Conservation (phyloP, 1,284 basidiomycete genomes). For the Naganishia liquefaciens region DNA sequence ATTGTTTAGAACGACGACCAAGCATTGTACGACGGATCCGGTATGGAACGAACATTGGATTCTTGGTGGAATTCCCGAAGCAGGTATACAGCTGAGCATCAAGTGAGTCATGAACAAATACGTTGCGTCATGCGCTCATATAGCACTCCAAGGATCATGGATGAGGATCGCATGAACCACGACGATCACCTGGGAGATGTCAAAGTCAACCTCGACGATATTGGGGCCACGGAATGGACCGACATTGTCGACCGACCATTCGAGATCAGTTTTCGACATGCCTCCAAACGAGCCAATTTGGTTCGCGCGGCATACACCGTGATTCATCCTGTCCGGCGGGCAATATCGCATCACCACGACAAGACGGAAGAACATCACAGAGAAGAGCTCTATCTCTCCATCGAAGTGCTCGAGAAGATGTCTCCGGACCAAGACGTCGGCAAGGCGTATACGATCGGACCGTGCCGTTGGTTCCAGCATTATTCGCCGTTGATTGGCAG, state of each 20-base stretch:
- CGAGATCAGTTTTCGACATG: conserved; percentile 22
- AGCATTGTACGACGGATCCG: conserved; percentile 53
- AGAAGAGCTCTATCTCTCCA: conserved; percentile 41
- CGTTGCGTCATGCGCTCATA: neutral
- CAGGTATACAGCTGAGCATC: conserved; percentile 52
- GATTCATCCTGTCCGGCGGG: conserved; percentile 6
- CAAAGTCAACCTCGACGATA: conserved; percentile 31
- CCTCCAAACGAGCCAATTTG: conserved; percentile 26
- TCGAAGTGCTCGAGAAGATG: conserved; percentile 54
- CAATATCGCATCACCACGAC: conserved; percentile 11
- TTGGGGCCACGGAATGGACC: conserved; percentile 19
- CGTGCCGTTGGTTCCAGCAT: conserved; percentile 49
- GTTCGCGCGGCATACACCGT: conserved; percentile 8
- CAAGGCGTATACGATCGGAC: conserved; percentile 56
- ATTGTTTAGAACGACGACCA: conserved; percentile 55
- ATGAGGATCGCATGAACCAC: conserved; percentile 56
- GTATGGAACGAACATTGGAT: conserved; percentile 56
- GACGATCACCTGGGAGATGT: conserved; percentile 58
- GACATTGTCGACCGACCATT: conserved; percentile 16
- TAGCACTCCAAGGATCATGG: conserved; percentile 43
- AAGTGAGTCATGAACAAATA: conserved; percentile 14
- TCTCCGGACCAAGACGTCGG: conserved; percentile 45
- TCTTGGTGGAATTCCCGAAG: conserved; percentile 55
- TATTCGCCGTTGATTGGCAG: conserved; percentile 49
- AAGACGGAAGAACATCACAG: conserved; percentile 28